Base-by-base conservation (phyloP, 495 filamentous ascomycete species). In the Penicillium parvum region DNA sequence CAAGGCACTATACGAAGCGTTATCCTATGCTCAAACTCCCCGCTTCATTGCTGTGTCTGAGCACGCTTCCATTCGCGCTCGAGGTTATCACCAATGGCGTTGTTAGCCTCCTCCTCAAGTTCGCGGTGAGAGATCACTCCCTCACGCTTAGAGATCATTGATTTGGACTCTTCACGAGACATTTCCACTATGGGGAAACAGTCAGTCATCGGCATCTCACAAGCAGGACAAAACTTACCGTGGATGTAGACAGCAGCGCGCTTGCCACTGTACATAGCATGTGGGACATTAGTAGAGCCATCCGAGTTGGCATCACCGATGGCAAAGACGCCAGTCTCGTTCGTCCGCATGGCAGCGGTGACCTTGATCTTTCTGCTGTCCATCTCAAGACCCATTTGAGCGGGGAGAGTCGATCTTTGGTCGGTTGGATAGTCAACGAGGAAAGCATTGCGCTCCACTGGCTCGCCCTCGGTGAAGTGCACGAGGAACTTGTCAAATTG, bases 271-370 rank as follows among this genome's bases (percentile, higher is more conserved):
- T 62, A 75, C 47, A 76, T 59, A 2, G 73, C 78, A 42, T 82
- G 78, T 0, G 77, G 76, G 11, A 82, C 76, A 40, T 80, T 81
- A 7, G 76, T 79, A 23, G 67, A 64, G 20, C 72, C 73, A 25
- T 82, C 78, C 8, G 64, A 65, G 48, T 81, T 82, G 9, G 70
- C 69, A 50, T 81, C 77, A 1, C 77, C 77, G 12, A 81, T 57
- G 1, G 72, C 76, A 48, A 71, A 81, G 10, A 81, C 71, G 6
- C 75, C 73, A 0, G 58, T 45, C 23, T 73, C 37, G 25, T 66
- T 79, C 2, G 76, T 77, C 20, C 66, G 61, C 74, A 68, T 68
- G 0, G 47, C 53, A 19, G n/a, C n/a, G n/a, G 50, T 42, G 9
- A 45, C 50, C 29, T 68, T 60, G 0, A 72, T 71, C 2, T 65